Conservation (phyloP, 108 stramenopile genomes). For the Stephanodiscus triporus region DNA sequence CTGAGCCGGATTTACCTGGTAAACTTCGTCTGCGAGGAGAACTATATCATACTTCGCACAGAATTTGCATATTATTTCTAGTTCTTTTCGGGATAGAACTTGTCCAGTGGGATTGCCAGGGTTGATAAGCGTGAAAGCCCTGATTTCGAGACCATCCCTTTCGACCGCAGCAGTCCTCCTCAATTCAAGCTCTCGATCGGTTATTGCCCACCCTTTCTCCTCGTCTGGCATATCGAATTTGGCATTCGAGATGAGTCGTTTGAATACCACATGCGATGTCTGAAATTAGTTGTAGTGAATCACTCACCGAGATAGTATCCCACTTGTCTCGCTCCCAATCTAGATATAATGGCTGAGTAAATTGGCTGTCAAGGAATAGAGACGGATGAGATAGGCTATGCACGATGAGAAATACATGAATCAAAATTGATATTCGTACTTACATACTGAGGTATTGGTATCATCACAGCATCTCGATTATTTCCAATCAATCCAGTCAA, state of each 20-base stretch:
- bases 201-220: constrained; percentile 78
- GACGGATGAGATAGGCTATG: neutral
- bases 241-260: neutral
- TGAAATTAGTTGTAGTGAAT: neutral
- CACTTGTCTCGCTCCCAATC: constrained; percentile 82
- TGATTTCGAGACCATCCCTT: constrained; percentile 67
- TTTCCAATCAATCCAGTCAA: constrained; percentile 80
- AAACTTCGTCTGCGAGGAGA: constrained; percentile 92
- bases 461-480: constrained; percentile 84
- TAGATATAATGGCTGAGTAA: constrained; percentile 83
- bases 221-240: constrained; percentile 55
- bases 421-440: neutral
- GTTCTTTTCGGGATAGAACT: constrained; percentile 70
- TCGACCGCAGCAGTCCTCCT: constrained; percentile 64
- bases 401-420: neutral
- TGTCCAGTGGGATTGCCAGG: constrained; percentile 98
- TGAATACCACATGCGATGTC: neutral
- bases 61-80: constrained; percentile 83
- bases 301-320: constrained; percentile 79
- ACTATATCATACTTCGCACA: constrained; percentile 81
- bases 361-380: constrained; percentile 57
- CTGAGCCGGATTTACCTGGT: constrained; percentile 3
- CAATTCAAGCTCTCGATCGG: constrained; percentile 67
- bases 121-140: constrained; percentile 91
- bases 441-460: constrained; percentile 94